phyloP scores from a whole-genome alignment of 768 basidiomycete genomes.

The Lentinula sp. region DNA sequence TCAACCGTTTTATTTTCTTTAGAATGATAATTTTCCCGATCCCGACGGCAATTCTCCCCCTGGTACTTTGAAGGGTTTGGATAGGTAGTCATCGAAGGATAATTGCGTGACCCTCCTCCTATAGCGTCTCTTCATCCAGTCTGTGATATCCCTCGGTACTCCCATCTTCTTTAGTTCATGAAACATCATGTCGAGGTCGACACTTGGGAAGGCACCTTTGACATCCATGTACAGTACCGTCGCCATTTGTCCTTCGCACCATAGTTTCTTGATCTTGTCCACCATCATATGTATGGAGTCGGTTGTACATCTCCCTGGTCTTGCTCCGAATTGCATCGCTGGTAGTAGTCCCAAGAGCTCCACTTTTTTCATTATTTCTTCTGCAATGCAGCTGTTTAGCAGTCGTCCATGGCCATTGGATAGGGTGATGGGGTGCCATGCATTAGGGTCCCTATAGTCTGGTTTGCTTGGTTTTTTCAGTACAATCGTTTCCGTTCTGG shows the following conservation, averaged over 20 bases:
- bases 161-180: conserved; percentile 16
- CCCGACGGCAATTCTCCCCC: no score
- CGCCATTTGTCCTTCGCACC: conserved; percentile 16
- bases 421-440: conserved; percentile 28
- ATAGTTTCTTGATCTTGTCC: conserved; percentile 15
- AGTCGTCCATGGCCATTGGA: conserved; percentile 6
- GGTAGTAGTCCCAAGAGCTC: conserved; percentile 18
- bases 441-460: conserved; percentile 25
- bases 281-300: conserved; percentile 21
- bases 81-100: conserved; percentile 20
- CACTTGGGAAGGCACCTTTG: conserved; percentile 21
- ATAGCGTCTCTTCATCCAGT: not conserved
- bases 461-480: conserved; percentile 13
- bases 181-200: conserved; percentile 9
- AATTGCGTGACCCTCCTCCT: conserved; percentile 11
- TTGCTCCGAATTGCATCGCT: conserved; percentile 21
- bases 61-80: conserved; percentile 8
- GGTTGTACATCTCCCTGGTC: conserved; percentile 21
- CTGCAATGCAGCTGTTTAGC: not conserved
- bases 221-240: conserved; percentile 23
- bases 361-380: not conserved
- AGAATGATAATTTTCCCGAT: no score
- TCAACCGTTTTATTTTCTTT: no score
- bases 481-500: conserved; percentile 18
- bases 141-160: conserved; percentile 14